Percentiles rank a stretch among this genome's conserved stretches.
Evolutionary conservation across 2,329 filamentous ascomycete genomes (phyloP).

Genomic region (Setomelanomma holmii): DNA sequence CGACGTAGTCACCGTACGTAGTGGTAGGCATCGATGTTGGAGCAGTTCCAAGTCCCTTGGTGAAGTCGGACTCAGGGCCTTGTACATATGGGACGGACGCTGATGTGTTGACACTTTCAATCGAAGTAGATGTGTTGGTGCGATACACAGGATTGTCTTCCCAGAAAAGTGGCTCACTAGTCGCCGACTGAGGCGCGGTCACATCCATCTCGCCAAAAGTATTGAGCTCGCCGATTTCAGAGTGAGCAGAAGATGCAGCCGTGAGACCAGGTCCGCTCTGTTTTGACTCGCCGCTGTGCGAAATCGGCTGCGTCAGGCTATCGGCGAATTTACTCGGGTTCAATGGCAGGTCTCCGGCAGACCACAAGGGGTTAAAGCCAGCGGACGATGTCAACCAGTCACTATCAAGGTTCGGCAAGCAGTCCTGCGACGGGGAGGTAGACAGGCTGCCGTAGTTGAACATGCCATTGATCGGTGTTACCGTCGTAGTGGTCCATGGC

Average conservation of each 20-base stretch:
- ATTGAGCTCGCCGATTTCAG: slow-evolving; percentile 47
- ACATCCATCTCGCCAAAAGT: slow-evolving; percentile 46
- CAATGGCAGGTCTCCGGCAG: slow-evolving; percentile 50
- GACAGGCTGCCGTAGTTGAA: slow-evolving; percentile 46
- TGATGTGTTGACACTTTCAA: slow-evolving; percentile 27
- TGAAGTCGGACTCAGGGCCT: slow-evolving; percentile 38
- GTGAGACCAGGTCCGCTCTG: slow-evolving; percentile 50
- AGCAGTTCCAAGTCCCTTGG: slow-evolving; percentile 32
- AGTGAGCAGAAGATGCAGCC: slow-evolving; percentile 50
- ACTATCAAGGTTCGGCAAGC: slow-evolving; percentile 41
- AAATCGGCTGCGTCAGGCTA: slow-evolving; percentile 46
- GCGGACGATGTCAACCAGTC: slow-evolving; percentile 46
- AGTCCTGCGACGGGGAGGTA: slow-evolving; percentile 49
- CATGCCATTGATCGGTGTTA: slow-evolving; percentile 35
- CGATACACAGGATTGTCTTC: slow-evolving; percentile 47
- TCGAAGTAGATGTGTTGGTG: slow-evolving; percentile 31
- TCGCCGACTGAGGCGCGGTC: slow-evolving; percentile 37
- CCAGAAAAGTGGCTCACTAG: slow-evolving; percentile 46
- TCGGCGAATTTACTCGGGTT: slow-evolving; percentile 47
- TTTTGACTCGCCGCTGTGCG: slow-evolving; percentile 51
- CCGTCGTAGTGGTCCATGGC: slow-evolving; percentile 39
- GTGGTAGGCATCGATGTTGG: slow-evolving; percentile 33
- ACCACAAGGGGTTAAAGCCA: slow-evolving; percentile 48
- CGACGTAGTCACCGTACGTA: slow-evolving; percentile 29
- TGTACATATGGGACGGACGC: slow-evolving; percentile 30